Conservation (phyloP, 148 eudicot genomes). For the Dysphania ambrosioides region DNA sequence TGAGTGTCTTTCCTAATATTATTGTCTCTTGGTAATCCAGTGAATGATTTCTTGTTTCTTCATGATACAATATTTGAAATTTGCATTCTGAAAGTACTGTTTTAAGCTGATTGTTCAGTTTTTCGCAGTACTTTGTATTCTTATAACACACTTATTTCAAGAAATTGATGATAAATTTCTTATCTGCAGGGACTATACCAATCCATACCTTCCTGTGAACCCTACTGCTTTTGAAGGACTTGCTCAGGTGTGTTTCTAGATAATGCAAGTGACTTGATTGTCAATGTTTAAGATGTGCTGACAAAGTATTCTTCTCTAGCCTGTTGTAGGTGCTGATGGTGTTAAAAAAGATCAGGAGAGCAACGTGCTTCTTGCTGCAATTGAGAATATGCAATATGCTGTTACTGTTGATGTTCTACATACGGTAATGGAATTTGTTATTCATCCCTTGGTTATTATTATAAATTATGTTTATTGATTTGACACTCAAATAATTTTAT, state of each 20-base stretch:
- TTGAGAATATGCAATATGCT: constrained; percentile 81
- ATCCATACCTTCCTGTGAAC: constrained; percentile 81
- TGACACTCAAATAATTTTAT: not conserved
- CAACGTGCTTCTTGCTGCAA: constrained; percentile 72
- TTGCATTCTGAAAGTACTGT: no score
- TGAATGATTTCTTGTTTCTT: no score
- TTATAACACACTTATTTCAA: not conserved
- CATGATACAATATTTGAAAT: no score
- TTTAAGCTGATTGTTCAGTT: not conserved
- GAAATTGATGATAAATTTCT: not conserved
- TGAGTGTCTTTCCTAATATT: no score
- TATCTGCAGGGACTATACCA: constrained; percentile 71
- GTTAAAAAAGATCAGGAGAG: constrained; percentile 61
- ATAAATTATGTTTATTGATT: not conserved
- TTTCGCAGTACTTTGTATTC: not conserved
- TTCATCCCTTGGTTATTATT: not conserved
- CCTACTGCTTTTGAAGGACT: constrained; percentile 71
- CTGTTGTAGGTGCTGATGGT: constrained; percentile 66
- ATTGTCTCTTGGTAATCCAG: no score
- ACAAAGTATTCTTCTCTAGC: constrained; percentile 33
- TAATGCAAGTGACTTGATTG: constrained; percentile 6
- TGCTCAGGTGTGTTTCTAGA: constrained; percentile 43
- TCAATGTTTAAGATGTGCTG: constrained; percentile 10
- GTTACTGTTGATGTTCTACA: constrained; percentile 72
- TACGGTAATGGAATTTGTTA: constrained; percentile 41